Base-by-base conservation (phyloP, 2,329 filamentous ascomycete genomes). In the Ophiostoma pallidulum region DNA sequence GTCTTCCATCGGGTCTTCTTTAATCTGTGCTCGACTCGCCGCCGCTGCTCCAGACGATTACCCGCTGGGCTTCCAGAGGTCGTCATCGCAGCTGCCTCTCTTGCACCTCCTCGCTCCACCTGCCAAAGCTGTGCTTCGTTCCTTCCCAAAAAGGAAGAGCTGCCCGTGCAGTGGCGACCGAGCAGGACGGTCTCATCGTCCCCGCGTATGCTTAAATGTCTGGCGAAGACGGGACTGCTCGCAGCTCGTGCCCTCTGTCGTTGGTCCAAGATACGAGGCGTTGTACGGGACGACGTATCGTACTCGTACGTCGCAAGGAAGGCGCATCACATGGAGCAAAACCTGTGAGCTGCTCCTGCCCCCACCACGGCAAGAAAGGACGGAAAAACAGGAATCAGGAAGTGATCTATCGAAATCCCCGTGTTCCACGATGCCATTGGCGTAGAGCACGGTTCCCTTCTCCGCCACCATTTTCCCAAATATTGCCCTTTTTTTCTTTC, bases 141-240 rank as follows among this genome's bases (percentile, higher is more conserved):
- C 45, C 47, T 50, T 50, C 47, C 45, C 26, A 29, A 47, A 44
- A 41, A n/a, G 44, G 47, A 48, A 32, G 32, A n/a, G 8, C 14
- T 38, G 39, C 40, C 45, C 24, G 14, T 26, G 9, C 39, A 18
- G 31, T 16, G 45, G 33, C 33, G n/a, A 18, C 45, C 26, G 33
- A 32, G 39, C 39, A 42, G 38, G 38, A 31, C 18, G 28, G 12
- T 19, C 41, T 40, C n/a, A 8, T 16, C 10, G 24, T 28, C 20
- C 19, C n/a, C n/a, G n/a, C n/a, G n/a, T n/a, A n/a, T n/a, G n/a
- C n/a, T n/a, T n/a, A n/a, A n/a, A n/a, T n/a, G n/a, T n/a, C n/a
- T n/a, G n/a, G n/a, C n/a, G n/a, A n/a, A n/a, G n/a, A n/a, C n/a
- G n/a, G n/a, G n/a, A n/a, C n/a, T n/a, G n/a, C n/a, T n/a, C n/a